A percentile compares a stretch with the other conserved stretches of the same genome.
phyloP scores from a whole-genome alignment of 1,139 yeast genomes.

The Blastobotrys capitulatus region DNA sequence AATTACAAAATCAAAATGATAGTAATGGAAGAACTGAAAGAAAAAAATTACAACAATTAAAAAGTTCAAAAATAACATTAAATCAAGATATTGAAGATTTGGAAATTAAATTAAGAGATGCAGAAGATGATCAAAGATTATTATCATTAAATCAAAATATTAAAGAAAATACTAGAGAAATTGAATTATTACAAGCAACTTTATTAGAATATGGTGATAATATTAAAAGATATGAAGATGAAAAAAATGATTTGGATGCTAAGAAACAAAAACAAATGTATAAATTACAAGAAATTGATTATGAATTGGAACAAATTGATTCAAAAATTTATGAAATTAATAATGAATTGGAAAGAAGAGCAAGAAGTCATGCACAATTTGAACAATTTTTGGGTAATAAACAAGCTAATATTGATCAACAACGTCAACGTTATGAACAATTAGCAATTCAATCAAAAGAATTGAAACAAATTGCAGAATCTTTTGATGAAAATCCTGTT shows the following conservation, averaged over 20 bases:
- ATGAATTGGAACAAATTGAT: not conserved
- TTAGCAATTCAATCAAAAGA: no score
- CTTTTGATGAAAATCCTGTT: not conserved
- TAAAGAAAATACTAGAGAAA: not conserved
- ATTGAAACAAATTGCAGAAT: not conserved
- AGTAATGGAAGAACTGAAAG: not conserved
- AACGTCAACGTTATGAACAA: no score
- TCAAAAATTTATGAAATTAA: not conserved
- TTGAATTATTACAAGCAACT: not conserved
- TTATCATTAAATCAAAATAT: not conserved
- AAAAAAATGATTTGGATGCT: conserved; percentile 12
- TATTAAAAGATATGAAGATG: not conserved
- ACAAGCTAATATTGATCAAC: no score
- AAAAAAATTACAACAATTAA: not conserved
- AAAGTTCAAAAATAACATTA: not conserved
- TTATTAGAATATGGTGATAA: not conserved
- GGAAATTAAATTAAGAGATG: not conserved
- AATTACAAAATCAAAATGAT: not conserved
- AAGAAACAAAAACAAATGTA: not conserved
- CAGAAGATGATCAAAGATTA: not conserved
- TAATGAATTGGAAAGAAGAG: not conserved
- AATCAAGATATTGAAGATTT: not conserved
- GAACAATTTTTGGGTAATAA: not conserved
- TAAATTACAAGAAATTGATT: not conserved
- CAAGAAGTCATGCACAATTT: not conserved